A percentile compares a stretch with the other conserved stretches of the same genome.
Evolutionary conservation across 1,284 basidiomycete genomes (phyloP).

Genomic region (Somion occarium): DNA sequence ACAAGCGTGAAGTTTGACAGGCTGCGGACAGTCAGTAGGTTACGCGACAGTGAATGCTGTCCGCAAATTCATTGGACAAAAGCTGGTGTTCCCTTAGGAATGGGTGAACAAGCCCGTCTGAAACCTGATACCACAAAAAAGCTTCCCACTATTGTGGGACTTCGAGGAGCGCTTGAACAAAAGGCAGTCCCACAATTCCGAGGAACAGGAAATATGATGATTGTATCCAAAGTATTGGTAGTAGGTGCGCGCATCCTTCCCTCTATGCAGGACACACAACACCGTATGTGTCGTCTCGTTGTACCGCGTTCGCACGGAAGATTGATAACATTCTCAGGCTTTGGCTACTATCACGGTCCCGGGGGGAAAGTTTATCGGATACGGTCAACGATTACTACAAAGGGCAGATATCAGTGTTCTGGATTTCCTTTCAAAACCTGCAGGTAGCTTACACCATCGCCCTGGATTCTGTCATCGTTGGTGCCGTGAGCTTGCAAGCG

Average conservation of each 20-base stretch:
- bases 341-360: background rate
- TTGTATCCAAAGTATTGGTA: background rate
- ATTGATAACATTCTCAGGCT: background rate
- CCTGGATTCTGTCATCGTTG: no score
- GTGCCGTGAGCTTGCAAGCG: no score
- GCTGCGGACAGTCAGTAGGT: constrained; percentile 8
- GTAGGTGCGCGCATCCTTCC: background rate
- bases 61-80: no score
- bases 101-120: background rate
- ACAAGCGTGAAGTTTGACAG: background rate
- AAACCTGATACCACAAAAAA: constrained; percentile 7
- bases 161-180: background rate
- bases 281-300: background rate
- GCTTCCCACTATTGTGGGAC: constrained; percentile 8
- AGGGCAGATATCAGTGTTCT: background rate
- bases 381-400: background rate
- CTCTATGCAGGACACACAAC: background rate
- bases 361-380: background rate
- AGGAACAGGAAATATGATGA: constrained; percentile 2
- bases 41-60: no score
- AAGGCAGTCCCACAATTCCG: constrained; percentile 1
- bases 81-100: no score
- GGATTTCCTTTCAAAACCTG: background rate
- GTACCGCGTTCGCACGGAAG: constrained; percentile 1
- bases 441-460: no score